These are phyloP conservation scores for Wickerhamomyces sp. DNA, from an alignment of 1,139 yeast genomes.

Conservation along the genomic window DNA sequence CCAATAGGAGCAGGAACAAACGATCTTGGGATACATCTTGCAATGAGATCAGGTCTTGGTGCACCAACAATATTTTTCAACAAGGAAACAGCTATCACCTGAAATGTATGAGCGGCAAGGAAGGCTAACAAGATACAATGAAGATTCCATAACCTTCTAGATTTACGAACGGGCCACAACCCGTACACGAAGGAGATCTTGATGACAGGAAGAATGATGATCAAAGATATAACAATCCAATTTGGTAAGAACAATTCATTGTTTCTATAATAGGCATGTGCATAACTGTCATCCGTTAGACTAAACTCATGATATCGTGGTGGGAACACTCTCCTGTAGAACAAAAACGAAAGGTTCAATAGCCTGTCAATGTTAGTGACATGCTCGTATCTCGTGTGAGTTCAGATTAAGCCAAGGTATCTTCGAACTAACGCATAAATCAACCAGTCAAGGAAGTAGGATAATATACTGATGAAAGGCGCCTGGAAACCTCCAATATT, in stretches of 20 bases:
- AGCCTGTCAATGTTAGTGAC: conserved; percentile 21
- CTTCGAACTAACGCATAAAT: conserved; percentile 22
- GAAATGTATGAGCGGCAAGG: conserved; percentile 37
- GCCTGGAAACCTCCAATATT: conserved; percentile 19
- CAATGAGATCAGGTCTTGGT: conserved; percentile 44
- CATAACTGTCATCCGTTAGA: conserved; percentile 28
- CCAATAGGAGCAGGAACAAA: conserved; percentile 19
- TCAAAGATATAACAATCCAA: conserved; percentile 27
- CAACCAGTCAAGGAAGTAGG: conserved; percentile 36
- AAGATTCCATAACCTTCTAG: conserved; percentile 39
- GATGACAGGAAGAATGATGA: conserved; percentile 33
- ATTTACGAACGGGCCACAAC: conserved; percentile 18
- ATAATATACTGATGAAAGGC: conserved; percentile 23
- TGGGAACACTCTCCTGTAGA: conserved; percentile 31
- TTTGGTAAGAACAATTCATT: conserved; percentile 31
- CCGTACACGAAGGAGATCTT: conserved; percentile 26
- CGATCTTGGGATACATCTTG: conserved; percentile 35
- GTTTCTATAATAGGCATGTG: conserved; percentile 34
- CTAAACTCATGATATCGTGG: conserved; percentile 42
- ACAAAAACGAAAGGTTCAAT: too few relatives aligned
- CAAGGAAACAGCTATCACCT: conserved; percentile 36
- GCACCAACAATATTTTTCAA: conserved; percentile 41
- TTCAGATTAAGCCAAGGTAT: neutral
- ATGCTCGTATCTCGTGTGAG: neutral
- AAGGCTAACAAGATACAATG: conserved; percentile 34